Evolutionary conservation across 768 basidiomycete genomes (phyloP).

Genomic region (Leccinum rimulosum): DNA sequence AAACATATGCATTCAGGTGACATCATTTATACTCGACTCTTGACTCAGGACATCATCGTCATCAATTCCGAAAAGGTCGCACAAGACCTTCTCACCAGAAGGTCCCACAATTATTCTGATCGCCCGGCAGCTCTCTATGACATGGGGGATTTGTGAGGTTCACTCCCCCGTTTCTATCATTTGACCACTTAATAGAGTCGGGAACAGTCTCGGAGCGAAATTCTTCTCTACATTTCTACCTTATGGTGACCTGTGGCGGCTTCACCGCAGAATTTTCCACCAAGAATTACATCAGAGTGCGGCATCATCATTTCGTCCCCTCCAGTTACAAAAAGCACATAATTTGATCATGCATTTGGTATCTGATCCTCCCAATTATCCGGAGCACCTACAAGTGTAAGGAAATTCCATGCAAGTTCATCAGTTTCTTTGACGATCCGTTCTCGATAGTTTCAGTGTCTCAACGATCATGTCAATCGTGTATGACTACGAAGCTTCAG

Average conservation of each 20-base stretch:
- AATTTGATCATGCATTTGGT: constrained; percentile 31
- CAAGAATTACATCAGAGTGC: constrained; percentile 3
- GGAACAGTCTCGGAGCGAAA: constrained; percentile 21
- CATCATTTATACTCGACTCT: constrained; percentile 14
- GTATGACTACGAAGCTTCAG: constrained; percentile 21
- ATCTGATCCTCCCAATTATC: constrained; percentile 18
- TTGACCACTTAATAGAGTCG: background rate
- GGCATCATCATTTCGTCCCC: constrained; percentile 27
- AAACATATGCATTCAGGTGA: constrained; percentile 10
- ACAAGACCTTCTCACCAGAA: constrained; percentile 18
- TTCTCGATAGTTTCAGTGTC: constrained; percentile 15
- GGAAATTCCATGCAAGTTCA: background rate
- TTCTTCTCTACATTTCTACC: background rate
- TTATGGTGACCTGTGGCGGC: background rate
- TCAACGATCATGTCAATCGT: constrained; percentile 25
- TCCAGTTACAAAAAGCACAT: constrained; percentile 34
- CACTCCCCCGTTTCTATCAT: background rate
- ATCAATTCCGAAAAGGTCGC: constrained; percentile 27
- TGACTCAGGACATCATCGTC: constrained; percentile 18
- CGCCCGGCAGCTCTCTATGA: constrained; percentile 16
- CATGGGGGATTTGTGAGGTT: constrained; percentile 20
- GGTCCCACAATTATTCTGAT: constrained; percentile 24
- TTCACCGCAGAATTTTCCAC: background rate
- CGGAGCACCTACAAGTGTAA: constrained; percentile 21
- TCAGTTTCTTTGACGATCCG: background rate